Base-by-base conservation (phyloP, 352 stramenopile genomes). In the Blastocystis sp. region DNA sequence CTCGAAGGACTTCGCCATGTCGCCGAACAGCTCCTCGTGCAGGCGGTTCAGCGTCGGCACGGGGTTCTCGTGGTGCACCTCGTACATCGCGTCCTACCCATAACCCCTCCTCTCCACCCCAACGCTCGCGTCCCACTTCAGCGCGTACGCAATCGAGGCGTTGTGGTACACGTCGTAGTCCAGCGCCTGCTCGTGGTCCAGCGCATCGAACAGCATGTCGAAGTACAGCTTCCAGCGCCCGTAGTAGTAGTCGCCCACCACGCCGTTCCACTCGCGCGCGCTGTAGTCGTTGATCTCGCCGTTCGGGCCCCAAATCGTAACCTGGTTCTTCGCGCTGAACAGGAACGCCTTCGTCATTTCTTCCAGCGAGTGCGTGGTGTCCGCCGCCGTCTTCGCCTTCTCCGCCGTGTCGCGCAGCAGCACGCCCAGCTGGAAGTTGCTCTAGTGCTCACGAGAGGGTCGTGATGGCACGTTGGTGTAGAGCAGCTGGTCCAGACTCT, bases 321-420 rank as follows among this genome's bases (percentile, higher is more conserved):
- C 40, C 40, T 69, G 62, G 62, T 69, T 69, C 40, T 69, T 69
- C 28, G 62, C 62, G 40, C 40, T 69, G 62, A 69, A 69, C 28
- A 45, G 11, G 28, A 69, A 40, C 7, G 7, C 62, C 7, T 14
- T 5, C 62, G 28, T 69, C 62, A 45, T 69, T 17, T 40, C 40
- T 17, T 45, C 40, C 40, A 69, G 7, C 7, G 62, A 69, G 40
- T 69, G 62, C 28, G 48, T 56, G 5, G 48, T 14, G 48, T 56
- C 48, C 48, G 14, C 48, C 48, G 48, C 48, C 48, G 48, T 56
- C 48, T 56, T 56, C 48, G 48, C 48, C 48, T 56, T 56, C 48
- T 56, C 48, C 62, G 14, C 62, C 28, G 62, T 45, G 40, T 1
- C 28, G 14, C 62, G 62, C 28, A 45, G 28, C 62, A 40, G 40